Conservation (phyloP, 2,329 filamentous ascomycete species). For the Claviceps sp. region DNA sequence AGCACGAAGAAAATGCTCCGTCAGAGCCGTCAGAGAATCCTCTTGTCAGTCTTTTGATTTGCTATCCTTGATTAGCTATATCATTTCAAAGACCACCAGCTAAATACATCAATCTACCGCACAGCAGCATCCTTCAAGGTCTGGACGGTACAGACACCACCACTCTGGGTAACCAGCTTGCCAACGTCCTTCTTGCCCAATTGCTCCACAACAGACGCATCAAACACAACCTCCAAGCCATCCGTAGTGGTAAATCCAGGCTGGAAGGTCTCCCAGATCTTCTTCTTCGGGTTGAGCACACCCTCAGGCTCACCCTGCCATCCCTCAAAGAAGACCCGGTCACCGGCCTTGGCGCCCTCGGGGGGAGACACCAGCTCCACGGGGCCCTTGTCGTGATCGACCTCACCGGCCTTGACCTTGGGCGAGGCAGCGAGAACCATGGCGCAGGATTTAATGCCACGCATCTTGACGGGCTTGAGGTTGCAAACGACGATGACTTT, state of each 20-base stretch:
- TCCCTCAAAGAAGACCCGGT: conserved; percentile 85
- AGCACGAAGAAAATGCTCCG: too few relatives aligned
- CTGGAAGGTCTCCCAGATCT: conserved; percentile 95
- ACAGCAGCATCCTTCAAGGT: conserved; percentile 70
- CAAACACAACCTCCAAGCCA: conserved; percentile 70
- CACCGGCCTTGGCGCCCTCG: conserved; percentile 63
- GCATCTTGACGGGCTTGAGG: conserved; percentile 98
- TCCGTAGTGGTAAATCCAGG: conserved; percentile 89
- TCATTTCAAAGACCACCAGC: not conserved
- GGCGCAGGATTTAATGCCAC: conserved; percentile 61
- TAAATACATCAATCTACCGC: conserved; percentile 35
- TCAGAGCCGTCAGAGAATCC: too few relatives aligned
- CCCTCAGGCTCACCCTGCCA: conserved; percentile 90
- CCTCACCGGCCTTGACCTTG: conserved; percentile 66
- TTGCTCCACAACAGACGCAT: conserved; percentile 63
- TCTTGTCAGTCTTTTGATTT: not conserved
- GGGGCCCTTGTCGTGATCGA: conserved; percentile 72
- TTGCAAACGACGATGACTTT: conserved; percentile 96
- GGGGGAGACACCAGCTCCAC: conserved; percentile 88
- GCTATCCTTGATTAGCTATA: not conserved
- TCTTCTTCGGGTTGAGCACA: conserved; percentile 97
- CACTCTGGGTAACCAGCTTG: conserved; percentile 61
- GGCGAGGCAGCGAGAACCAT: conserved; percentile 97
- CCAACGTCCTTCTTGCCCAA: conserved; percentile 55
- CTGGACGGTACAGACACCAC: conserved; percentile 72